Percentiles rank a stretch among this genome's conserved stretches.
Evolutionary conservation across 2,329 filamentous ascomycete species (phyloP).

Genomic region (Dryadomyces quercivorus): DNA sequence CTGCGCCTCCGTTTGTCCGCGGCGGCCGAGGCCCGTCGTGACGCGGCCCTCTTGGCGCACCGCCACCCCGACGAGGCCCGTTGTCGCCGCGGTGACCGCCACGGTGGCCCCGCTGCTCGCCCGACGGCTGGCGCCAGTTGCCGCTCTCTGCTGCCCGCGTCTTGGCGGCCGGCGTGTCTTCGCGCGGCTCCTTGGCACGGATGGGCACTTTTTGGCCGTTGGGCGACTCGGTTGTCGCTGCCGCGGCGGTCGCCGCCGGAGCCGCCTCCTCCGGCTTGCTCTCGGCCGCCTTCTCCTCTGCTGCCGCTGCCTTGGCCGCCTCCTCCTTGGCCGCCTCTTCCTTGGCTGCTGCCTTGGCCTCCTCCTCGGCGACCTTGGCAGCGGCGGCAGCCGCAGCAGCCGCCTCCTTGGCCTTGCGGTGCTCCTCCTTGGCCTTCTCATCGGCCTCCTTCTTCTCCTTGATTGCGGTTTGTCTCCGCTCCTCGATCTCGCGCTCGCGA

Average conservation of each 20-base stretch:
- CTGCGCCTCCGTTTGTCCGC: slow-evolving; percentile 35
- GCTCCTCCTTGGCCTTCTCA: slow-evolving; percentile 72
- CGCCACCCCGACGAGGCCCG: slow-evolving; percentile 28
- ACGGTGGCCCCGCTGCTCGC: slow-evolving; percentile 5
- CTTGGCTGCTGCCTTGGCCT: neutral
- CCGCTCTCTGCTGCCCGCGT: slow-evolving; percentile 44
- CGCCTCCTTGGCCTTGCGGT: slow-evolving; percentile 51
- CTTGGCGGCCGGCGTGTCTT: slow-evolving; percentile 33
- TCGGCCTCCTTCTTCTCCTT: slow-evolving; percentile 80
- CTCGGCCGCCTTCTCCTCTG: slow-evolving; percentile 1
- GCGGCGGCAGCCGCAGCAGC: slow-evolving; percentile 35
- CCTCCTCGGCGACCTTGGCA: slow-evolving; percentile 17
- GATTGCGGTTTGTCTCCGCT: slow-evolving; percentile 63
- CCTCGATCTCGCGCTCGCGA: slow-evolving; percentile 79
- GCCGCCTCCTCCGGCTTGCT: neutral
- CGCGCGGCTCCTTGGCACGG: slow-evolving; percentile 25
- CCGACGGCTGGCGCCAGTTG: slow-evolving; percentile 46
- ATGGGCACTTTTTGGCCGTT: slow-evolving; percentile 16
- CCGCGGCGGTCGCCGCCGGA: slow-evolving; percentile 16
- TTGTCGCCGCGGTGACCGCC: slow-evolving; percentile 27
- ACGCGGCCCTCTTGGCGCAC: slow-evolving; percentile 20
- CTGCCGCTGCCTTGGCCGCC: slow-evolving; percentile 5
- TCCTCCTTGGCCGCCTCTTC: neutral
- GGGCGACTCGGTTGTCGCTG: neutral
- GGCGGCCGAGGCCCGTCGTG: slow-evolving; percentile 32